Conservation (phyloP, 805 yeast genomes). For the Candida ipomoeae region DNA sequence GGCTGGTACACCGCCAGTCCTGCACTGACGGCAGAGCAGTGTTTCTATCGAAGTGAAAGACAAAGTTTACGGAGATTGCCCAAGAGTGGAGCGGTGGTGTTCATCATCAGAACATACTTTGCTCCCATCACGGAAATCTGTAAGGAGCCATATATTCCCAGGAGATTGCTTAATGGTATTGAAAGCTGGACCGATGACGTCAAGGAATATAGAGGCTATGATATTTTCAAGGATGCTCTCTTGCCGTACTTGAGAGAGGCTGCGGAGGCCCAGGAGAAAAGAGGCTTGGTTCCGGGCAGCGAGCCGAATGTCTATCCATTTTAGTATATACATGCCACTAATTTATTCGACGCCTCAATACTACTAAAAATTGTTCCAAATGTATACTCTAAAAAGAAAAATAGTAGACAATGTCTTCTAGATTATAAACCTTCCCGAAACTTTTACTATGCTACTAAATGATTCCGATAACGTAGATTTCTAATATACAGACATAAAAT, state of each 20-base stretch:
- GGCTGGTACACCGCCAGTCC: constrained; percentile 63
- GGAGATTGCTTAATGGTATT: constrained; percentile 56
- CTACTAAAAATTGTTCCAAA: no score
- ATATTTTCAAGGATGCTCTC: constrained; percentile 48
- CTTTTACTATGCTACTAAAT: neutral
- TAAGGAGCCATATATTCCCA: constrained; percentile 58
- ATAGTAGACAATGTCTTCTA: no score
- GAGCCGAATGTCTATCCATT: constrained; percentile 44
- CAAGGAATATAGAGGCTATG: constrained; percentile 55
- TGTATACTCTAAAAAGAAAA: no score
- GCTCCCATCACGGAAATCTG: constrained; percentile 50
- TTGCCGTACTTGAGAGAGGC: constrained; percentile 50
- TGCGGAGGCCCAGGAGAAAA: constrained; percentile 45
- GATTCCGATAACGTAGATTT: constrained; percentile 1
- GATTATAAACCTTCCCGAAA: no score
- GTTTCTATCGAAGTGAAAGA: constrained; percentile 61
- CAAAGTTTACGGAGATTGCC: constrained; percentile 63
- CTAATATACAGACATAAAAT: constrained; percentile 20
- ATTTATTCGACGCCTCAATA: no score
- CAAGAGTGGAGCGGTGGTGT: constrained; percentile 50
- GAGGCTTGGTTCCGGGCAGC: constrained; percentile 36
- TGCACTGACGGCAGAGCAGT: constrained; percentile 43
- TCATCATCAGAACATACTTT: constrained; percentile 64
- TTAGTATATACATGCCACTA: neutral
- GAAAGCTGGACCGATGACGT: constrained; percentile 60